Percentiles rank a stretch among this genome's conserved stretches.
Conservation (phyloP, 2,329 filamentous ascomycete genomes). For the Fusarium annulatum region DNA sequence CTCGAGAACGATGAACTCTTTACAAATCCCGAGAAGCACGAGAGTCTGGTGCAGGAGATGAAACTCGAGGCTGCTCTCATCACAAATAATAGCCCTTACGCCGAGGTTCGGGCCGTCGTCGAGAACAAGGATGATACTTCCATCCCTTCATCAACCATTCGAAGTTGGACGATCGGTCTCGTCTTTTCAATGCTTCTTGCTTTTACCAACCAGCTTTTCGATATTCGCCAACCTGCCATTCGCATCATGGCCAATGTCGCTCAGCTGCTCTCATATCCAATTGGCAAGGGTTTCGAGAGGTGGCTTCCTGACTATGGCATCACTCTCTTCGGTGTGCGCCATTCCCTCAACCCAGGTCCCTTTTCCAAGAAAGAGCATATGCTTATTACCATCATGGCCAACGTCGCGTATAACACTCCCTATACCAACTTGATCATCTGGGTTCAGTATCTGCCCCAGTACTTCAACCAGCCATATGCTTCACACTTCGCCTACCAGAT, state of each 20-base stretch:
- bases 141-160: conserved; percentile 64
- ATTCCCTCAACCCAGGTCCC: conserved; percentile 65
- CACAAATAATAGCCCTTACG: conserved; percentile 66
- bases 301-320: conserved; percentile 63
- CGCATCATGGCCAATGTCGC: conserved; percentile 66
- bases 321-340: conserved; percentile 57
- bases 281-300: conserved; percentile 63
- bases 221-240: conserved; percentile 66
- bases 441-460: conserved; percentile 63
- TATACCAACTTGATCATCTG: conserved; percentile 68
- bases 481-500: conserved; percentile 65
- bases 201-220: conserved; percentile 68
- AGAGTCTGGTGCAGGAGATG: conserved; percentile 63
- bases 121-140: conserved; percentile 65
- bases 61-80: conserved; percentile 66
- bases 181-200: conserved; percentile 61
- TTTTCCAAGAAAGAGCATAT: conserved; percentile 72
- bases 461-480: conserved; percentile 66
- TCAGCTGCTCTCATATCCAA: conserved; percentile 66
- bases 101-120: conserved; percentile 67
- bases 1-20: conserved; percentile 59
- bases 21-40: conserved; percentile 58
- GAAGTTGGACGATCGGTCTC: conserved; percentile 65
- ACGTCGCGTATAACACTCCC: conserved; percentile 64
- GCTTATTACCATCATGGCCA: conserved; percentile 71